A percentile compares a stretch with the other conserved stretches of the same genome.
These are phyloP conservation scores for Lenzites betulinus DNA, from an alignment of 768 basidiomycete species.

Conservation along the genomic window DNA sequence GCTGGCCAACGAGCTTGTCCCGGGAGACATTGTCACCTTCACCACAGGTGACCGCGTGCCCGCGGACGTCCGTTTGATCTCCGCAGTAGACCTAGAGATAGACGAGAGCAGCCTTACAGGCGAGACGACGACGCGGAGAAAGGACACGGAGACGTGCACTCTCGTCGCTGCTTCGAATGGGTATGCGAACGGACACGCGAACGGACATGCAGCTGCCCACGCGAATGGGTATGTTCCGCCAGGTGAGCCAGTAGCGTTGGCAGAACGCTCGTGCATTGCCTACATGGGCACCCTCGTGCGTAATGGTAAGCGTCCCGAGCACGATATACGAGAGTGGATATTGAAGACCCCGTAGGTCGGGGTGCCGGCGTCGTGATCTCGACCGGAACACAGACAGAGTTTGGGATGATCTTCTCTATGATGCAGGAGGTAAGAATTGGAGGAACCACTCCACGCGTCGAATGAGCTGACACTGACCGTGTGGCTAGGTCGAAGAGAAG, in stretches of 20 bases:
- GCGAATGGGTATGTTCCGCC: constrained; percentile 27
- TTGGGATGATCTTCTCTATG: constrained; percentile 96
- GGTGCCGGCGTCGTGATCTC: constrained; percentile 88
- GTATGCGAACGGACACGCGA: constrained; percentile 19
- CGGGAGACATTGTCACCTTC: constrained; percentile 90
- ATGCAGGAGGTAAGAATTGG: constrained; percentile 79
- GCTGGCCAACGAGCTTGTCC: constrained; percentile 97
- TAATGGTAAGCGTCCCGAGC: constrained; percentile 55
- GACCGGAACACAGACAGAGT: constrained; percentile 85
- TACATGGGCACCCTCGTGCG: constrained; percentile 97
- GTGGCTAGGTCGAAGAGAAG: constrained; percentile 70
- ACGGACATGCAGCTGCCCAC: constrained; percentile 22
- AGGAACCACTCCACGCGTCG: not conserved
- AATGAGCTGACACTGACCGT: too few relatives aligned
- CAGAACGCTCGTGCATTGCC: constrained; percentile 84
- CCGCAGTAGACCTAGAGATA: constrained; percentile 86
- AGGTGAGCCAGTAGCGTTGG: constrained; percentile 55
- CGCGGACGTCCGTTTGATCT: constrained; percentile 84
- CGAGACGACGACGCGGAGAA: constrained; percentile 81
- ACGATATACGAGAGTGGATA: not conserved
- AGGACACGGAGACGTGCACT: constrained; percentile 58
- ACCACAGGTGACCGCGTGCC: constrained; percentile 92
- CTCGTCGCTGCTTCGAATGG: constrained; percentile 36
- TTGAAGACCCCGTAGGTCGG: constrained; percentile 48
- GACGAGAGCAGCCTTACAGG: constrained; percentile 96